Evolutionary conservation across 345 rosid genomes (phyloP), one percentile per base, ranked within the genome.

Genomic region (Populus tremula): DNA sequence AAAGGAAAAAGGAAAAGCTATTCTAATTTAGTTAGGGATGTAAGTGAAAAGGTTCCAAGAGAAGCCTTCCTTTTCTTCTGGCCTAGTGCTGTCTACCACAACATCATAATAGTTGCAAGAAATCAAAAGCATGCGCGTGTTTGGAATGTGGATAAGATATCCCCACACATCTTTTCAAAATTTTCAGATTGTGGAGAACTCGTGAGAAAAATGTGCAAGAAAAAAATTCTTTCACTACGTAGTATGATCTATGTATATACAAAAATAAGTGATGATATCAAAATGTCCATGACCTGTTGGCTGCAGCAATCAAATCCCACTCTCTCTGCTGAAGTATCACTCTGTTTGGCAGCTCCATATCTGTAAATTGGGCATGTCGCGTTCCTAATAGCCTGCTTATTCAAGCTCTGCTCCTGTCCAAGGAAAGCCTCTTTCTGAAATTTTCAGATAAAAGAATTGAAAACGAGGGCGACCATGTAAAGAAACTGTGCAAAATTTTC

Each of bases 241-340:
- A n/a, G 29, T 10, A 56, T 13, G 63, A 76, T 64, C 66, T 38
- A 76, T 9, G n/a, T 69, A 71, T 79, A 45, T 74, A 81, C 76
- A 83, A 2, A n/a, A 18, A 20, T 59, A 35, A 14, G 67, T 9
- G 62, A 16, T 35, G 23, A 53, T 38, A 35, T 27, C 43, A 47
- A 70, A 76, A 36, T 20, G 72, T 17, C 4, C 50, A 67, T 50
- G 23, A 67, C 71, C 71, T 67, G 47, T 23, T 33, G 17, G 36
- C 50, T n/a, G 41, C 18, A 27, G 47, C 61, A 69, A 23, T 39
- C 10, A 23, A 21, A 65, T 25, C n/a, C 77, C 59, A 76, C 66
- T 16, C 35, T 45, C 5, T 36, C 14, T 65, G 68, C n/a, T 6
- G 35, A 43, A 76, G 21, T 5, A 53, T 53, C 38, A 17, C 18